Evolutionary conservation across 129 eudicot genomes (phyloP), one percentile per base, ranked within the genome.

Genomic region (Apium graveolens): DNA sequence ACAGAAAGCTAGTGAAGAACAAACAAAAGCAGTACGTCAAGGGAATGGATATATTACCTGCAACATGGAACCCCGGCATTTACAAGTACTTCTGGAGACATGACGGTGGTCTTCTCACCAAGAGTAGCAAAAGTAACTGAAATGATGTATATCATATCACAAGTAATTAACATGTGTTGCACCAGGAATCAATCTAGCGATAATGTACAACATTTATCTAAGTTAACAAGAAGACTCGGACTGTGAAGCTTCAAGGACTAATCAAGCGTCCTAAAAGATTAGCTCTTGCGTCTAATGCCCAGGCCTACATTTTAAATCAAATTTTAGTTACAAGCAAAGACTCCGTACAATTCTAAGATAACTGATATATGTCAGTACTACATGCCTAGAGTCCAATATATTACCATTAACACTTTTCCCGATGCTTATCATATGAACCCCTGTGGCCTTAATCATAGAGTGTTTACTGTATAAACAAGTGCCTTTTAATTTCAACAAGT

Each of bases 11-110:
- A 38, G 20, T 38, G 13, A 77, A 42, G 46, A n/a, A 49, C 17
- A 20, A 3, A 27, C 37, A 80, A 78, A 46, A 65, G 60, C 26
- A 71, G 77, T 38, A 51, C 34, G 0, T 42, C 18, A 27, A 6
- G 38, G 63, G 24, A 63, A 73, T 77, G 48, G 45, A 75, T 45
- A 53, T 26, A 32, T 83, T 41, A 94, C 98, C 98, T 90, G 96
- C 94, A 94, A 82, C 98, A 94, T 66, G 98, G 97, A 79, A 94
- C 90, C 42, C 97, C 96, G 21, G 97, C 96, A 76, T 72, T 87
- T 45, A 91, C 73, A 41, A 94, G 91, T 78, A 94, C 94, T 86
- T 95, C 97, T 4, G 98, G 98, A 48, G 98, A 91, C 91, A 95
- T 90, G 78, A 95, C 91, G 13, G 97, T 95, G 71, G 94, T 95